Conservation (phyloP, 1,284 basidiomycete species). For the Fistulinella staudtii region DNA sequence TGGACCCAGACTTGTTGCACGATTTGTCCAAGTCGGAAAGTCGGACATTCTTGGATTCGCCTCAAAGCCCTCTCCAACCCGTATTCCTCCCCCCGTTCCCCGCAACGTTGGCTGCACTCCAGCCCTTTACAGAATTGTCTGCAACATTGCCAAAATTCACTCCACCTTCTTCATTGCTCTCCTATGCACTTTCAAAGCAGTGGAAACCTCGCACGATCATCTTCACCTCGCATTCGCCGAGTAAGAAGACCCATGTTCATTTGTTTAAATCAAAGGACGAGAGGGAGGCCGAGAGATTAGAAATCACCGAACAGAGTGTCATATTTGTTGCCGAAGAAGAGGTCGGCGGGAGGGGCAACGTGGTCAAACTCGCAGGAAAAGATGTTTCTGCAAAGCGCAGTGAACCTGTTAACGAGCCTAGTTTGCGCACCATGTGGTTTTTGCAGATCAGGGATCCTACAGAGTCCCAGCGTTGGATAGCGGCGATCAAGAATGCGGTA, state of each 20-base stretch:
- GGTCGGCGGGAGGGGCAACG: slow-evolving; percentile 55
- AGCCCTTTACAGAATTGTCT: slow-evolving; percentile 47
- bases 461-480: slow-evolving; percentile 71
- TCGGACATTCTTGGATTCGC: slow-evolving; percentile 14
- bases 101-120: slow-evolving; percentile 45
- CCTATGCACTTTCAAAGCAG: slow-evolving; percentile 65
- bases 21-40: slow-evolving; percentile 8
- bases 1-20: slow-evolving; percentile 35
- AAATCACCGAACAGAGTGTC: slow-evolving; percentile 69
- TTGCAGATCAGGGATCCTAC: slow-evolving; percentile 56
- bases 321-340: slow-evolving; percentile 70
- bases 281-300: slow-evolving; percentile 64
- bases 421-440: slow-evolving; percentile 46
- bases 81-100: slow-evolving; percentile 52
- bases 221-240: slow-evolving; percentile 45
- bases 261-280: slow-evolving; percentile 66
- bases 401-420: slow-evolving; percentile 13
- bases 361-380: slow-evolving; percentile 63
- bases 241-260: slow-evolving; percentile 58
- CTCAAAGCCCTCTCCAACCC: slow-evolving; percentile 11
- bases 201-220: slow-evolving; percentile 67
- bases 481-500: slow-evolving; percentile 65
- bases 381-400: slow-evolving; percentile 50
- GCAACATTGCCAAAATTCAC: slow-evolving; percentile 61
- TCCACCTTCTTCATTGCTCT: slow-evolving; percentile 60